A percentile compares a stretch with the other conserved stretches of the same genome.
phyloP scores from a whole-genome alignment of 345 rosid genomes.

The Populus nigra region DNA sequence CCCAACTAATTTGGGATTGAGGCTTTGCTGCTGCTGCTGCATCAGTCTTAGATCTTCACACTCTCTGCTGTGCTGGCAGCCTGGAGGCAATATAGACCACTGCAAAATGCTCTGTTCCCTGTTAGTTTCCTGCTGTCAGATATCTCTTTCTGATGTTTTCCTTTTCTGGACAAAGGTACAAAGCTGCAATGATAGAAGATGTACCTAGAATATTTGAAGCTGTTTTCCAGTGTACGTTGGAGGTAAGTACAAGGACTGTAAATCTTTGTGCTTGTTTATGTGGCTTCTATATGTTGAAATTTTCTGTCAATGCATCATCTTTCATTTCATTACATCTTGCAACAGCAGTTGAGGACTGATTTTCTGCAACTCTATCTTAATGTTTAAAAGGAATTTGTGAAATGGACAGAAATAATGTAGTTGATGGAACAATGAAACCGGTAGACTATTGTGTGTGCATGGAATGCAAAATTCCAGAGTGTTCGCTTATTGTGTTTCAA shows the following conservation, averaged over 20 bases:
- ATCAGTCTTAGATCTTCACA: not conserved
- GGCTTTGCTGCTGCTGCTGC: not conserved
- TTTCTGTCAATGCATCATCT: not conserved
- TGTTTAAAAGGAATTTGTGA: not conserved
- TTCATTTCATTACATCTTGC: not conserved
- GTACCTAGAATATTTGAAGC: constrained; percentile 99
- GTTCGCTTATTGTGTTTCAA: not conserved
- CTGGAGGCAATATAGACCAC: not conserved
- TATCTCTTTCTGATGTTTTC: not conserved
- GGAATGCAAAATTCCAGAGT: not conserved
- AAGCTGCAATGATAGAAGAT: constrained; percentile 88
- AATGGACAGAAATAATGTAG: not conserved
- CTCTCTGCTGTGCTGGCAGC: not conserved
- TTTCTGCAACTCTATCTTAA: not conserved
- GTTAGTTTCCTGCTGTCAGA: not conserved
- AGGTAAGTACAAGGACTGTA: constrained; percentile 49
- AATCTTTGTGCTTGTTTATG: not conserved
- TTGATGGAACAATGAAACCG: not conserved
- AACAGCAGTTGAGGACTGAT: not conserved
- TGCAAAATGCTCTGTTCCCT: not conserved
- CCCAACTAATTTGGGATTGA: not conserved
- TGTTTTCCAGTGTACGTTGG: constrained; percentile 94
- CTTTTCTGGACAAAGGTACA: constrained; percentile 57
- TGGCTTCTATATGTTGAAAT: not conserved
- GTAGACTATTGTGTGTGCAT: not conserved